These are phyloP conservation scores for Diaporthe nobilis DNA, from an alignment of 2,329 filamentous ascomycete species.

Conservation along the genomic window DNA sequence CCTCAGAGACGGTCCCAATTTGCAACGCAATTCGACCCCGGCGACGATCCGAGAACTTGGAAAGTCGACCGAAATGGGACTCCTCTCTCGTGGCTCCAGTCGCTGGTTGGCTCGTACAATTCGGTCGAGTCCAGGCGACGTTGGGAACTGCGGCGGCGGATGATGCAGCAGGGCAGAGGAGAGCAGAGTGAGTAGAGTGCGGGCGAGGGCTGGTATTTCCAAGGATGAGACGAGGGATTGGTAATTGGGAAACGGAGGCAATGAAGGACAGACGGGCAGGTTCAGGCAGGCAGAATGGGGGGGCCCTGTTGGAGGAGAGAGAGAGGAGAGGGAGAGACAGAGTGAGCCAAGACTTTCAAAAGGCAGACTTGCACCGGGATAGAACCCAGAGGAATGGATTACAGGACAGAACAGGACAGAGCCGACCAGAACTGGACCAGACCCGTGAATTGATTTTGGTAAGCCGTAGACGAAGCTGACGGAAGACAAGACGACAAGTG, in stretches of 20 bases:
- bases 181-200: neutral
- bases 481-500: conserved; percentile 29
- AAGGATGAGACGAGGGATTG: conserved; percentile 29
- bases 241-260: conserved; percentile 30
- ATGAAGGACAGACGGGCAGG: conserved; percentile 18
- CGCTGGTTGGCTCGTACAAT: conserved; percentile 16
- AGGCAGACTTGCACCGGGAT: conserved; percentile 23
- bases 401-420: conserved; percentile 19
- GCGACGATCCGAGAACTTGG: conserved; percentile 37
- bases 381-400: conserved; percentile 22
- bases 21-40: conserved; percentile 36
- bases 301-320: neutral
- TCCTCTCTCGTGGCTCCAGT: conserved; percentile 33
- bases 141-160: neutral
- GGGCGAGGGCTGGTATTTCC: neutral
- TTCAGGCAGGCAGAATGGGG: neutral
- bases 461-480: conserved; percentile 26
- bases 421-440: conserved; percentile 12
- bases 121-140: conserved; percentile 7
- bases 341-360: conserved; percentile 15
- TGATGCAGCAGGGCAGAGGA: neutral
- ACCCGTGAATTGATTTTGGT: conserved; percentile 19
- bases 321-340: conserved; percentile 14
- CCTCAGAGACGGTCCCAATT: conserved; percentile 37
- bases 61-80: conserved; percentile 35